These are phyloP conservation scores for Fraxinus sp. DNA, from an alignment of 305 asterid species.

Conservation along the genomic window DNA sequence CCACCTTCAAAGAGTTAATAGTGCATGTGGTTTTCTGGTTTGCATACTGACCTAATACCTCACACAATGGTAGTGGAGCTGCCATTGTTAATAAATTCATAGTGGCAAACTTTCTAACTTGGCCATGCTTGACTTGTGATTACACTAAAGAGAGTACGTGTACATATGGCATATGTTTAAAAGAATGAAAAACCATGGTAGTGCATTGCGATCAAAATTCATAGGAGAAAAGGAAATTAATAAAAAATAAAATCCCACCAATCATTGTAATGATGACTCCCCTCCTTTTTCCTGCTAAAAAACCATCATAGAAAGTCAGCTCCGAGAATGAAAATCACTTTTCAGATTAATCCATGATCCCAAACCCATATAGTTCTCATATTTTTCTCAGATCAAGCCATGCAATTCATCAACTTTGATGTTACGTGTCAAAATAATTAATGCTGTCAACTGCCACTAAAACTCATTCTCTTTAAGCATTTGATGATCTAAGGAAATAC, in stretches of 20 bases:
- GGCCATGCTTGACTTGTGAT: background rate
- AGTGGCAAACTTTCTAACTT: slow-evolving; percentile 2
- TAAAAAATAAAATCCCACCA: background rate
- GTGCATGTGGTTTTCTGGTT: background rate
- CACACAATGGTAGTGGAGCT: background rate
- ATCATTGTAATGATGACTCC: no score
- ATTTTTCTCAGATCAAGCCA: background rate
- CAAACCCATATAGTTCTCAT: background rate
- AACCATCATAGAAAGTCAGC: background rate
- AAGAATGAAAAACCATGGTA: slow-evolving; percentile 13
- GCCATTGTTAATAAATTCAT: background rate
- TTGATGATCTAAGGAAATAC: background rate
- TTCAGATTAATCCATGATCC: background rate
- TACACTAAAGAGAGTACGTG: background rate
- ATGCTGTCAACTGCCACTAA: background rate
- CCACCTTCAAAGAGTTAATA: background rate
- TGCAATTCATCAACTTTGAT: background rate
- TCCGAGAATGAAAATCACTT: background rate
- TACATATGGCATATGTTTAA: background rate
- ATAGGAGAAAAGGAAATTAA: background rate
- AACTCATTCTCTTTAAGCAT: background rate
- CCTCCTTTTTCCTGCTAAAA: background rate
- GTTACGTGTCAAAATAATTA: background rate
- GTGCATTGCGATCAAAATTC: slow-evolving; percentile 14
- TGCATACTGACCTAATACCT: background rate